Evolutionary conservation across 306 rosid species (phyloP).

Genomic region (Trichosanthes truncata): DNA sequence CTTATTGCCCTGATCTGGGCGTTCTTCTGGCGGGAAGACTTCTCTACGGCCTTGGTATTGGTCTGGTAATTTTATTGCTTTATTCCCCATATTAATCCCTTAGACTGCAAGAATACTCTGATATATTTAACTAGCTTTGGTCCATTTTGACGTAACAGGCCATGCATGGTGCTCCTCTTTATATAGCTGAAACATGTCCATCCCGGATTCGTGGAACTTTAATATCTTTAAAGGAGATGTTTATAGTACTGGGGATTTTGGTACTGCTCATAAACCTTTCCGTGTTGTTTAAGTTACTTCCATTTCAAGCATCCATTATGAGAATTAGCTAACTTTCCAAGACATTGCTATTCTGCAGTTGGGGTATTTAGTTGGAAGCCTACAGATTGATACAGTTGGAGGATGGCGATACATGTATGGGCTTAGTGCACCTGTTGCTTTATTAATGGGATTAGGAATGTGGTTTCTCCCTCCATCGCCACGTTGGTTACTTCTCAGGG

Average conservation of each 20-base stretch:
- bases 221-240: slow-evolving; percentile 84
- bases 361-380: slow-evolving; percentile 92
- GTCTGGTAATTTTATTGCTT: slow-evolving; percentile 54
- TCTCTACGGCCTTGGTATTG: slow-evolving; percentile 89
- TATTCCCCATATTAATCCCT: background rate
- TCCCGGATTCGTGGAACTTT: slow-evolving; percentile 92
- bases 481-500: slow-evolving; percentile 94
- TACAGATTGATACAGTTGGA: slow-evolving; percentile 59
- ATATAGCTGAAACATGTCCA: slow-evolving; percentile 94
- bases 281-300: slow-evolving; percentile 7
- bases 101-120: background rate
- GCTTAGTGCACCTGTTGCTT: slow-evolving; percentile 72
- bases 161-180: slow-evolving; percentile 98
- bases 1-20: slow-evolving; percentile 57
- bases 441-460: slow-evolving; percentile 81
- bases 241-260: slow-evolving; percentile 95
- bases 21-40: slow-evolving; percentile 78
- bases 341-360: slow-evolving; percentile 37
- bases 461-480: slow-evolving; percentile 81
- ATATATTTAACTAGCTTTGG: background rate
- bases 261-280: slow-evolving; percentile 26
- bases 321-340: slow-evolving; percentile 13
- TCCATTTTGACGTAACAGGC: slow-evolving; percentile 50
- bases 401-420: slow-evolving; percentile 98
- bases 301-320: background rate